These are phyloP conservation scores for Trebouxia sp. DNA, from an alignment of 139 green algal genomes.

Conservation along the genomic window DNA sequence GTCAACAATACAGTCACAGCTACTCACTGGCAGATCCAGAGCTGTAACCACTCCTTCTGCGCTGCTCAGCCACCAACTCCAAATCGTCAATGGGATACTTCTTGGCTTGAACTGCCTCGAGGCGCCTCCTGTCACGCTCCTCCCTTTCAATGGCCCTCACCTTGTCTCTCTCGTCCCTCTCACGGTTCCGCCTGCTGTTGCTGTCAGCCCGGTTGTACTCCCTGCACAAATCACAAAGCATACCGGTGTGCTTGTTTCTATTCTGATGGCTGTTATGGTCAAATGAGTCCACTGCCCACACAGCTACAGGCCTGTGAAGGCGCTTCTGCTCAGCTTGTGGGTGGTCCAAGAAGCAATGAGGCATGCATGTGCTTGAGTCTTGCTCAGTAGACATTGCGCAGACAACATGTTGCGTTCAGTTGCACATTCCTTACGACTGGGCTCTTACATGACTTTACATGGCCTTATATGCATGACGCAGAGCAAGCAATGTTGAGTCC, in stretches of 20 bases:
- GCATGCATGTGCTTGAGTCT: background rate
- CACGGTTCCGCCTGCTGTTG: background rate
- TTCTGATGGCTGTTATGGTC: too few species aligned
- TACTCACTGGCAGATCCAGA: slow-evolving; percentile 4
- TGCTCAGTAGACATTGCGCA: background rate
- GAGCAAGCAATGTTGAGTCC: too few species aligned
- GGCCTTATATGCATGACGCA: too few species aligned
- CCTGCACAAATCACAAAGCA: too few species aligned
- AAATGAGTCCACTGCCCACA: too few species aligned
- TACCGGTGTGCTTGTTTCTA: too few species aligned
- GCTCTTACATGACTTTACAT: background rate
- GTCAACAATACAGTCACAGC: too few species aligned
- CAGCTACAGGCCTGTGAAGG: too few species aligned
- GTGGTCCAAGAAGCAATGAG: background rate
- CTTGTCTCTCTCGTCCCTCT: slow-evolving; percentile 41
- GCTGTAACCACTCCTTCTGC: background rate
- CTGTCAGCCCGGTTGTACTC: slow-evolving; percentile 32
- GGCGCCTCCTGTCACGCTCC: slow-evolving; percentile 42
- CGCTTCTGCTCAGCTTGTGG: background rate
- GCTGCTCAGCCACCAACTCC: slow-evolving; percentile 43
- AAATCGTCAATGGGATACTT: slow-evolving; percentile 58
- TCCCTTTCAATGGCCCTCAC: slow-evolving; percentile 31
- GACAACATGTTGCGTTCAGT: background rate
- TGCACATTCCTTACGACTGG: background rate
- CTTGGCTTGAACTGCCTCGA: slow-evolving; percentile 38